Evolutionary conservation across 2,329 filamentous ascomycete species (phyloP).

Genomic region (Fusarium xylarioides): DNA sequence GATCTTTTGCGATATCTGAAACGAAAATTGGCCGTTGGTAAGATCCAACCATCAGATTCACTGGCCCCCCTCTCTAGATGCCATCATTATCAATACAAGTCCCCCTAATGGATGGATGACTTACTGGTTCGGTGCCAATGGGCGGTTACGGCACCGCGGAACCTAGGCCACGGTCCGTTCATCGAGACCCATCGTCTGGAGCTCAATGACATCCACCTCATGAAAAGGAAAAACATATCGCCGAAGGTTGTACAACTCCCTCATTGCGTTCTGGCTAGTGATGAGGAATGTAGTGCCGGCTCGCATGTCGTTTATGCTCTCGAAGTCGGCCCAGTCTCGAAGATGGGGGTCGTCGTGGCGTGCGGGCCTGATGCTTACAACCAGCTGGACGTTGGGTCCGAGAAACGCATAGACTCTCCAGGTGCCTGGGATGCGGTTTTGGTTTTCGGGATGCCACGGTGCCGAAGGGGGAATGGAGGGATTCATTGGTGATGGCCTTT

Average conservation of each 20-base stretch:
- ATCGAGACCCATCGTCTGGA: fast-evolving
- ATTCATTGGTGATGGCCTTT: background rate
- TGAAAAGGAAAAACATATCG: background rate
- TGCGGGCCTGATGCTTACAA: background rate
- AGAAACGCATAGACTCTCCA: too few species aligned
- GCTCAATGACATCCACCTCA: background rate
- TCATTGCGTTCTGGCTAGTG: background rate
- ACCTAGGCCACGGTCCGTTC: background rate
- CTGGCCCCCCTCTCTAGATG: background rate
- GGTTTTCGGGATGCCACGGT: too few species aligned
- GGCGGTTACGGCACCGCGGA: background rate
- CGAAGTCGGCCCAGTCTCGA: background rate
- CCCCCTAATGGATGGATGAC: background rate
- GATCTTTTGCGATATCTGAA: background rate
- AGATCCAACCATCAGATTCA: background rate
- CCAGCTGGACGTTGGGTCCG: fast-evolving
- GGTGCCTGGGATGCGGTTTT: too few species aligned
- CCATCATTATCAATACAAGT: background rate
- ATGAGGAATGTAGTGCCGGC: background rate
- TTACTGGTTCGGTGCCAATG: background rate
- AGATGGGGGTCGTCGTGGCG: background rate
- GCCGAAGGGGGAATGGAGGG: too few species aligned
- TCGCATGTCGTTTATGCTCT: fast-evolving
- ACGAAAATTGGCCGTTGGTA: background rate
- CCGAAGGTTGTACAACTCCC: fast-evolving